Base-by-base conservation (phyloP, 345 rosid genomes). In the Citropsis articulata region DNA sequence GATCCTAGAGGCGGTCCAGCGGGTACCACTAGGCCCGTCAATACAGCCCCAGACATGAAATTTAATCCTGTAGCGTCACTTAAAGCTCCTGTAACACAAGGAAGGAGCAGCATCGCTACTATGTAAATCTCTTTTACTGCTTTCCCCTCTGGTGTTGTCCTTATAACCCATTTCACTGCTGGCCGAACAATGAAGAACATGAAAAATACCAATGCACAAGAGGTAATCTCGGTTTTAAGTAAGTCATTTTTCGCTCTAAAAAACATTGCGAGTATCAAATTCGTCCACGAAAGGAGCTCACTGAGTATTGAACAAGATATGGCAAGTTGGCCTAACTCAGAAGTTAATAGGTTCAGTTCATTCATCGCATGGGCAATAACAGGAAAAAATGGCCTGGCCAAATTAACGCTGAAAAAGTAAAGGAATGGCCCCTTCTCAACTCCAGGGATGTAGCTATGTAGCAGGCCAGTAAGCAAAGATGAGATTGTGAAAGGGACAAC, bases 1-100 rank as follows among this genome's bases (percentile, higher is more conserved):
- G 85, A 36, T 25, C 88, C 86, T 5, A 85, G 16, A 3, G 85
- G 84, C 0, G 83, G 85, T 24, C 88, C 90, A 0, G 75, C 63
- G 0, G 87, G 88, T 28, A 87, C 24, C 6, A 76, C 24, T 2
- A 83, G 7, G 0, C 90, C 87, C 14, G 76, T 38, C 1, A 80
- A 9, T 0, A 83, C 9, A 38, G 68, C 69, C 8, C 88, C 90
- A 0, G 65, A 24, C 4, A 72, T 27, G 30, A 71, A 36, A 4
- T 16, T 7, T 2, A 35, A 0, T 24, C 86, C 84, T 1, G 72
- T 2, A 6, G 38, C 8, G 30, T 87, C 87, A 21, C 69, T 36
- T 0, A 77, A 0, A n/a, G 56, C 1, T 13, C 74, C 80, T 66
- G 72, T 65, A 2, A 71, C 1, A 19, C 83, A 40, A 4, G 82